Conservation (phyloP, 192 early-diverging fungal species). For the Coemansia sp. region DNA sequence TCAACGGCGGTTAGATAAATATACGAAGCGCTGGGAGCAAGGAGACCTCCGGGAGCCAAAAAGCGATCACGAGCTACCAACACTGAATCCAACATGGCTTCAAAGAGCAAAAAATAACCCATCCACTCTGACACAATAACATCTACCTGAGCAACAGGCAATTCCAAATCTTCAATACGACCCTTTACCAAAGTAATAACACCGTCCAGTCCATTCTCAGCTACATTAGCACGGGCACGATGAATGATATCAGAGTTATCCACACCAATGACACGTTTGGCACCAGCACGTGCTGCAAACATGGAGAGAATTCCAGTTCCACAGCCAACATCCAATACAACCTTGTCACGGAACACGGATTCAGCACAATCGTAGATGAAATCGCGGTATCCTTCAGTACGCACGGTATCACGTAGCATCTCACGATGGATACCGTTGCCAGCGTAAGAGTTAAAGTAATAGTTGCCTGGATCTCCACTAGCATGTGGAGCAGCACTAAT, state of each 20-base stretch:
- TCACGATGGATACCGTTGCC: slow-evolving; percentile 71
- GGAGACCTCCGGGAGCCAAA: slow-evolving; percentile 88
- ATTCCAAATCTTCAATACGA: slow-evolving; percentile 68
- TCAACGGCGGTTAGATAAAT: slow-evolving; percentile 87
- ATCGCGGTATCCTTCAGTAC: slow-evolving; percentile 90
- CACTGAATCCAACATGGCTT: slow-evolving; percentile 78
- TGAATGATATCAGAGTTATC: slow-evolving; percentile 56
- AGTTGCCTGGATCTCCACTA: slow-evolving; percentile 23
- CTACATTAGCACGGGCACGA: slow-evolving; percentile 66
- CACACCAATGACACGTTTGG: slow-evolving; percentile 86
- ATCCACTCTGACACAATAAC: slow-evolving; percentile 97
- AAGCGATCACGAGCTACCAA: slow-evolving; percentile 70
- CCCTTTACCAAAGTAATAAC: slow-evolving; percentile 89
- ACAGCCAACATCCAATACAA: slow-evolving; percentile 93
- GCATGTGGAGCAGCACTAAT: not conserved
- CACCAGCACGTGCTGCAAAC: slow-evolving; percentile 94
- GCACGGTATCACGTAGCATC: slow-evolving; percentile 94
- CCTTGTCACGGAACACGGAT: slow-evolving; percentile 77
- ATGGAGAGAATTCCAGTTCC: slow-evolving; percentile 94
- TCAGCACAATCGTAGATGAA: slow-evolving; percentile 88
- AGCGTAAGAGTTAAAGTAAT: slow-evolving; percentile 52
- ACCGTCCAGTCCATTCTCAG: slow-evolving; percentile 76
- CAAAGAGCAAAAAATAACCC: slow-evolving; percentile 93
- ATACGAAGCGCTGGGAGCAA: slow-evolving; percentile 87
- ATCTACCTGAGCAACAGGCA: slow-evolving; percentile 74